phyloP scores from a whole-genome alignment of 176 grass and related monocot species.

The Phragmites australis region DNA sequence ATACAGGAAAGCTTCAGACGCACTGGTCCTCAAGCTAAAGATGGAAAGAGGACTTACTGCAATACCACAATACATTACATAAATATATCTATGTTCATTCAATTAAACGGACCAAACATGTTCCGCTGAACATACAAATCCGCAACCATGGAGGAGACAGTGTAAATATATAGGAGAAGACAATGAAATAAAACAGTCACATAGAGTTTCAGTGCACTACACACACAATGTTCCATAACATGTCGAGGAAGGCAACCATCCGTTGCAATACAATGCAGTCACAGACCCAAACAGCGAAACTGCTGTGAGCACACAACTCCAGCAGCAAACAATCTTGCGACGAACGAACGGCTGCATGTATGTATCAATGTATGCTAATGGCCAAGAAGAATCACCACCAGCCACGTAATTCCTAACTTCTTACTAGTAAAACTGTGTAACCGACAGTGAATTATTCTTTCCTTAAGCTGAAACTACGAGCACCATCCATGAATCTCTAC shows the following conservation, averaged over 20 bases:
- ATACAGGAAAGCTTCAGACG: neutral
- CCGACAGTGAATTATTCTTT: constrained; percentile 36
- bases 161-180: neutral
- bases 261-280: constrained; percentile 1
- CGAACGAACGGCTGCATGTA: neutral
- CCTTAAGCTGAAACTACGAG: constrained; percentile 26
- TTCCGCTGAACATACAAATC: constrained; percentile 15
- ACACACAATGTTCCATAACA: neutral
- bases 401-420: constrained; percentile 3
- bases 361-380: neutral
- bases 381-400: neutral
- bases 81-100: neutral
- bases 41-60: neutral
- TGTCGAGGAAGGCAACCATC: neutral
- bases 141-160: neutral
- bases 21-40: neutral
- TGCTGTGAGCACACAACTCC: constrained; percentile 29
- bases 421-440: neutral
- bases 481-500: neutral
- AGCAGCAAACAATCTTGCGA: constrained; percentile 45
- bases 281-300: constrained; percentile 26
- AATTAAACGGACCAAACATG: constrained; percentile 2
- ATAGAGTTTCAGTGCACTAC: too few species aligned
- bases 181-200: neutral
- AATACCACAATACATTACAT: neutral